phyloP scores from a whole-genome alignment of 129 eudicot genomes.

The Sambucus nigra region DNA sequence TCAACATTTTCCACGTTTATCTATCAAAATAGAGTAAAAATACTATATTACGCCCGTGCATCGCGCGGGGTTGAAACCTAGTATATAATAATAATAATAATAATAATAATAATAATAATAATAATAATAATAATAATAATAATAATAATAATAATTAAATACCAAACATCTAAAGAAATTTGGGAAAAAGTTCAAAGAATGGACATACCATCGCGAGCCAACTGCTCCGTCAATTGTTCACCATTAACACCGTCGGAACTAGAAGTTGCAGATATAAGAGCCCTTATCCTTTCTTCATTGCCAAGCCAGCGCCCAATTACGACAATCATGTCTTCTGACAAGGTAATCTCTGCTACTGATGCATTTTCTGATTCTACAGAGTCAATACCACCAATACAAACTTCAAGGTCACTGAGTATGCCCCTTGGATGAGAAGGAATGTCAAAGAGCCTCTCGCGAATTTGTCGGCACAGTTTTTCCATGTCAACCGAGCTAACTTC shows the following conservation, averaged over 20 bases:
- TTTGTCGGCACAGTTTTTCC: conserved; percentile 55
- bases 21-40: no score
- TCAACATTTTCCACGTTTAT: no score
- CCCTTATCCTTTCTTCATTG: conserved; percentile 49
- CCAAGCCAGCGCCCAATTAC: conserved; percentile 83
- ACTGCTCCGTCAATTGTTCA: conserved; percentile 81
- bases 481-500: conserved; percentile 66
- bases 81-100: no score
- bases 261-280: conserved; percentile 26
- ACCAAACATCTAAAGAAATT: no score
- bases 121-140: no score
- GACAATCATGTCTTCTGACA: conserved; percentile 65
- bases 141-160: no score
- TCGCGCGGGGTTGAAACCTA: no score
- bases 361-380: conserved; percentile 45
- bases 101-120: no score
- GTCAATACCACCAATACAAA: conserved; percentile 64
- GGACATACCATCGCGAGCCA: conserved; percentile 80
- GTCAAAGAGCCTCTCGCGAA: conserved; percentile 73
- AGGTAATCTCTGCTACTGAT: conserved; percentile 77
- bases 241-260: conserved; percentile 32
- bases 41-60: no score
- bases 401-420: conserved; percentile 66
- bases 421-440: conserved; percentile 54
- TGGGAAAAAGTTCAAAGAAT: neutral